Evolutionary conservation across 1,139 yeast species (phyloP).

Genomic region (Diutina pseudorugosa): DNA sequence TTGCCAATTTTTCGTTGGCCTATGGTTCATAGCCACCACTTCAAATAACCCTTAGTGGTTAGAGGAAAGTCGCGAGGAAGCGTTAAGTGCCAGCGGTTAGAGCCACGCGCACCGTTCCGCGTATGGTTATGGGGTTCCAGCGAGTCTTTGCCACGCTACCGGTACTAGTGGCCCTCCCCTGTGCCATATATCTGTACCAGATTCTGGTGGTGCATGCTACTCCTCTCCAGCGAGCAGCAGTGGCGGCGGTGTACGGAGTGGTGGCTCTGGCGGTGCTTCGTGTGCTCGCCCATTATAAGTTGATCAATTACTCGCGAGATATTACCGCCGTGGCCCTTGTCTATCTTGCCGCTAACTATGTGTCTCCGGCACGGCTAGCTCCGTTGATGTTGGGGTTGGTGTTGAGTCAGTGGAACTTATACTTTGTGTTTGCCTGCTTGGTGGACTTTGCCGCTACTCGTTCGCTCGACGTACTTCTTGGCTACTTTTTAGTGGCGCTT

Average conservation of each 20-base stretch:
- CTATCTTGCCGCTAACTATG: slow-evolving; percentile 9
- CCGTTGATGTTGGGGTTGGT: slow-evolving; percentile 8
- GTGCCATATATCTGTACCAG: slow-evolving; percentile 6
- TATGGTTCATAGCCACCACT: too few species aligned
- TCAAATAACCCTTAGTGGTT: too few species aligned
- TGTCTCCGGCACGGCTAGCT: slow-evolving; percentile 3
- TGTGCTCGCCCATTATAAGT: slow-evolving; percentile 6
- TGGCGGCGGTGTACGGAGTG: slow-evolving; percentile 7
- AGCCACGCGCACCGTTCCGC: not conserved
- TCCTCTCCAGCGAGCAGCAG: slow-evolving; percentile 5
- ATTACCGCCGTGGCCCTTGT: slow-evolving; percentile 10
- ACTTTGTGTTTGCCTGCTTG: slow-evolving; percentile 7
- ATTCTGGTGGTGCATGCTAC: slow-evolving; percentile 7
- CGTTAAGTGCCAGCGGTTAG: too few species aligned
- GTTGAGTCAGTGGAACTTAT: slow-evolving; percentile 7
- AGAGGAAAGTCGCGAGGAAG: not conserved
- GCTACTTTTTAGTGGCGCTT: slow-evolving; percentile 6
- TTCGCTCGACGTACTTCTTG: slow-evolving; percentile 3
- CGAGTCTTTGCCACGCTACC: slow-evolving; percentile 7
- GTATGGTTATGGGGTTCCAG: not conserved
- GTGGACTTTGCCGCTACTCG: slow-evolving; percentile 7
- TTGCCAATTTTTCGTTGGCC: too few species aligned
- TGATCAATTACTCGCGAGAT: slow-evolving; percentile 6
- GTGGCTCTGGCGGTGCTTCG: slow-evolving; percentile 5
- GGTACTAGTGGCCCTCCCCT: slow-evolving; percentile 7